Conservation (phyloP, 306 rosid species). For the Dalbergia cochinchinensis region DNA sequence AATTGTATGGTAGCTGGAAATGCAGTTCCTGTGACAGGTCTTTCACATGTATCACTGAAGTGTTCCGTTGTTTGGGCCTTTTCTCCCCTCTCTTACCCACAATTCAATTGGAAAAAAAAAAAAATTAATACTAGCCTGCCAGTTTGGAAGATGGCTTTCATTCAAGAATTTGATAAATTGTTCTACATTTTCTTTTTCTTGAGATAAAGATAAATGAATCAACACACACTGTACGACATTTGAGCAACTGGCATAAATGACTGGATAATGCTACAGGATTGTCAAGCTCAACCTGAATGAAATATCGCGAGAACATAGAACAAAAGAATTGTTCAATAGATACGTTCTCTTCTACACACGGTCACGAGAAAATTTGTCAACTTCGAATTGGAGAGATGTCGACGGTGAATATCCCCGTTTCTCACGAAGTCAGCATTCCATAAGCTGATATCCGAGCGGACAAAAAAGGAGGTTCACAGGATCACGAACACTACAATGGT, state of each 20-base stretch:
- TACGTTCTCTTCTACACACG: not conserved
- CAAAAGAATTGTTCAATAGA: too few species aligned
- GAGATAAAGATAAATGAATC: not conserved
- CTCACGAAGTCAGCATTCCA: not conserved
- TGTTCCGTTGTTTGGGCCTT: not conserved
- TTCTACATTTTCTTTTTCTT: not conserved
- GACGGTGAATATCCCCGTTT: not conserved
- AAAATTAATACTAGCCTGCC: not conserved
- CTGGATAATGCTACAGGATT: not conserved
- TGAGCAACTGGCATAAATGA: not conserved
- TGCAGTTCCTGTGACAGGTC: constrained; percentile 15
- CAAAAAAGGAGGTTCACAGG: not conserved
- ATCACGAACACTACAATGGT: not conserved
- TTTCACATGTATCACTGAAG: constrained; percentile 7
- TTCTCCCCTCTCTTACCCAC: not conserved
- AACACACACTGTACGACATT: not conserved
- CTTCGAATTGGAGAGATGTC: not conserved
- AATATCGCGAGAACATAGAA: not conserved
- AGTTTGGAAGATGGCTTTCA: constrained; percentile 10
- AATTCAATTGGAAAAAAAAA: not conserved
- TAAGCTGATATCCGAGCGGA: not conserved
- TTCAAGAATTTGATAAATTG: not conserved
- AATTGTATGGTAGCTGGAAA: constrained; percentile 11
- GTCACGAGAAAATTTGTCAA: not conserved
- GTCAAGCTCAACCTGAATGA: not conserved